These are phyloP conservation scores for Cyberlindnera mycetangii DNA, from an alignment of 805 yeast species.

Conservation along the genomic window DNA sequence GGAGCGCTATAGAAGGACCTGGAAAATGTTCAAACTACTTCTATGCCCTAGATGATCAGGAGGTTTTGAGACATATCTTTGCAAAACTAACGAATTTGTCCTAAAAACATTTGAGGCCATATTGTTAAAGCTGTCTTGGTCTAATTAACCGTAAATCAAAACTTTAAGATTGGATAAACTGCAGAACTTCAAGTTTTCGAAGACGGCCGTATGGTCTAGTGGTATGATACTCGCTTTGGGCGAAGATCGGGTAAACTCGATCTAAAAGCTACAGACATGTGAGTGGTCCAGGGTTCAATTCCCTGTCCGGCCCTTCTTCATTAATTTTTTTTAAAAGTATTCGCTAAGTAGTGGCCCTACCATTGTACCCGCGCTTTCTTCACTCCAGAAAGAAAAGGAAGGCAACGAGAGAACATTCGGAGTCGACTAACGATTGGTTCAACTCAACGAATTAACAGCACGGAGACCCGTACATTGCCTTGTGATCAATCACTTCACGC, in stretches of 20 bases:
- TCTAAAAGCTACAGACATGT: slow-evolving; percentile 18
- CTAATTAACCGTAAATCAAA: too few relatives aligned
- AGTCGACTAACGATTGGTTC: background rate
- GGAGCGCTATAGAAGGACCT: too few relatives aligned
- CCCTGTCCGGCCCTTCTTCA: slow-evolving; percentile 29
- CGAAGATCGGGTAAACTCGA: slow-evolving; percentile 19
- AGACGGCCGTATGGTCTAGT: slow-evolving; percentile 31
- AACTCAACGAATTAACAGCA: background rate
- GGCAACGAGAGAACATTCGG: background rate
- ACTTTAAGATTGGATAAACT: background rate
- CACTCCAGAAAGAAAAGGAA: background rate
- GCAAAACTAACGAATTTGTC: too few relatives aligned
- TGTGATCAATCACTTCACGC: background rate
- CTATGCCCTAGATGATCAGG: too few relatives aligned
- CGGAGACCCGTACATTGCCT: too few relatives aligned
- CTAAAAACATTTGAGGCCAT: too few relatives aligned
- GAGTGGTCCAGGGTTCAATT: slow-evolving; percentile 32
- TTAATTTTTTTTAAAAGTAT: background rate
- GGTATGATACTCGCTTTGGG: slow-evolving; percentile 33
- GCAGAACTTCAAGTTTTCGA: background rate
- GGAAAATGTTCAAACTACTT: too few relatives aligned
- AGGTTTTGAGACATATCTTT: too few relatives aligned
- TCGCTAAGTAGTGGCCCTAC: slow-evolving; percentile 5
- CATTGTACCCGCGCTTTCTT: background rate
- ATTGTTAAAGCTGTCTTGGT: too few relatives aligned